Conservation (phyloP, 306 rosid genomes). For the Inga oerstediana region DNA sequence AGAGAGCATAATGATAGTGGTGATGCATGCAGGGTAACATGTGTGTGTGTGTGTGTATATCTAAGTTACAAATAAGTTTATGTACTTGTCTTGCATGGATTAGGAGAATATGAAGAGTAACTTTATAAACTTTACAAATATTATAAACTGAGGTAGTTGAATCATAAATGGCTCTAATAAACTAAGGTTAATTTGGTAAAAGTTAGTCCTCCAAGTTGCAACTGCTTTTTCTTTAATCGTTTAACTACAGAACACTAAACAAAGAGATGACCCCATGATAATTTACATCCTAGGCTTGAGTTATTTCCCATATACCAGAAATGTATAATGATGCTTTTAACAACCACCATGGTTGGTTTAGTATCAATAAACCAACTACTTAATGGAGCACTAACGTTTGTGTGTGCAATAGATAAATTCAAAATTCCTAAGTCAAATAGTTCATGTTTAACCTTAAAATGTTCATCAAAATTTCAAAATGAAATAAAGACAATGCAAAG, state of each 20-base stretch:
- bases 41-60: no score
- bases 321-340: no score
- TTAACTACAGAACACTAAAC: not conserved
- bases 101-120: no score
- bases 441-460: no score
- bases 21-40: slow-evolving; percentile 1
- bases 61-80: not conserved
- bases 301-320: slow-evolving; percentile 34
- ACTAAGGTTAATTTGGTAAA: not conserved
- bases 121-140: not conserved
- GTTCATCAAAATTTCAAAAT: no score
- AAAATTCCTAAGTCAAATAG: no score
- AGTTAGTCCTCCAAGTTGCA: no score
- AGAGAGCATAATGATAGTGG: slow-evolving; percentile 8
- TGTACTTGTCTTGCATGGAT: slow-evolving; percentile 1
- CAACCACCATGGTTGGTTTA: no score
- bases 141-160: not conserved
- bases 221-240: not conserved
- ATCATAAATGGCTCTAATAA: not conserved
- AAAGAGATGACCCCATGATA: not conserved
- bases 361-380: no score
- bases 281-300: slow-evolving; percentile 8
- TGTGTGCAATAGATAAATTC: no score
- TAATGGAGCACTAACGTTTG: no score
- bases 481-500: no score